Conservation (phyloP, 495 filamentous ascomycete genomes). For the Antarctomyces pellizariae region DNA sequence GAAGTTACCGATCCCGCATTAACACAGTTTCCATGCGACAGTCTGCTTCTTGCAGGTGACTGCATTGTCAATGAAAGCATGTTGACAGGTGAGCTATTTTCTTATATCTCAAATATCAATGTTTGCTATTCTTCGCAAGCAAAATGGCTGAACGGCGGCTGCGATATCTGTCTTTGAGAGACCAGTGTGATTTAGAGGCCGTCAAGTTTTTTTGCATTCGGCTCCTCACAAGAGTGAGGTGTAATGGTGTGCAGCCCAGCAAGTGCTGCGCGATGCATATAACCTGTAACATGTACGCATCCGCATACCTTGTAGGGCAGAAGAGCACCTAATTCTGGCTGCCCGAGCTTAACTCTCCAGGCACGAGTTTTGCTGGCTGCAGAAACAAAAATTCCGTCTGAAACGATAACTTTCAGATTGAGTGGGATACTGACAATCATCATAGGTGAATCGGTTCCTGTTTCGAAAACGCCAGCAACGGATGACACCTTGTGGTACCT, state of each 20-base stretch:
- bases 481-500: constrained; percentile 54
- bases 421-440: constrained; percentile 9
- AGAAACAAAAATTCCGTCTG: neutral
- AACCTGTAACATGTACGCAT: too few species aligned
- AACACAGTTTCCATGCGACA: constrained; percentile 83
- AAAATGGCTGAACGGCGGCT: too few species aligned
- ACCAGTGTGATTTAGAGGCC: neutral
- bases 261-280: too few species aligned
- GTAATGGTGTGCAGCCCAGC: too few species aligned
- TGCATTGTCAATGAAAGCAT: constrained; percentile 99
- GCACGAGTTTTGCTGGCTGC: too few species aligned
- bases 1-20: constrained; percentile 93
- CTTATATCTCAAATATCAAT: neutral
- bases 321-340: too few species aligned
- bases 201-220: neutral
- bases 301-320: neutral
- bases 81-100: constrained; percentile 47
- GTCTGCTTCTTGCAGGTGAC: constrained; percentile 75
- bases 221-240: neutral
- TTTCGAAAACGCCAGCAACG: constrained; percentile 75
- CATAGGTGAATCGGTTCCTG: constrained; percentile 80
- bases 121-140: too few species aligned
- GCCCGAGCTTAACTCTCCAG: too few species aligned
- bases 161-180: too few species aligned
- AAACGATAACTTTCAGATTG: neutral